Conservation (phyloP, 495 filamentous ascomycete genomes). For the Amorphotheca resinae region DNA sequence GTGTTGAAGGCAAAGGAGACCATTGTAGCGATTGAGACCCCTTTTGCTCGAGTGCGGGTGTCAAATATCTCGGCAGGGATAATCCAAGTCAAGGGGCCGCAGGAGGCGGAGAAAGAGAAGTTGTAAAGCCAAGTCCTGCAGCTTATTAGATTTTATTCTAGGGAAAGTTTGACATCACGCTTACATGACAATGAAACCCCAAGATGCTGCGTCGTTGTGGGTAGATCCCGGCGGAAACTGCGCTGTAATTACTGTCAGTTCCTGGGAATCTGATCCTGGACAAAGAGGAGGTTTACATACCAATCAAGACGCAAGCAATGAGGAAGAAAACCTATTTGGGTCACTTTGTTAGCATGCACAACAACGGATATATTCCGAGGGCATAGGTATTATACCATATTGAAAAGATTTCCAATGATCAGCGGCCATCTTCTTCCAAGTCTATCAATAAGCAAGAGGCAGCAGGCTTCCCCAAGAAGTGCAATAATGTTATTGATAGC, state of each 20-base stretch:
- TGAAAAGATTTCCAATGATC: slow-evolving; percentile 53
- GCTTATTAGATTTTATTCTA: slow-evolving; percentile 52
- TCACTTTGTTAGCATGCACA: slow-evolving; percentile 2
- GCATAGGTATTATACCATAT: slow-evolving; percentile 44
- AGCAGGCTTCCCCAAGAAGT: slow-evolving; percentile 49
- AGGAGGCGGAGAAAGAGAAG: slow-evolving; percentile 41
- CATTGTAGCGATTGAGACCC: slow-evolving; percentile 36
- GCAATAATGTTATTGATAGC: slow-evolving; percentile 58
- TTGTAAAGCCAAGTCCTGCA: slow-evolving; percentile 37
- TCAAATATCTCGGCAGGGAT: slow-evolving; percentile 42
- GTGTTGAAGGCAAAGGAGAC: slow-evolving; percentile 46
- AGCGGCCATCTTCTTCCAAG: slow-evolving; percentile 53
- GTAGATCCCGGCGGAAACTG: slow-evolving; percentile 41
- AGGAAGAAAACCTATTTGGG: slow-evolving; percentile 17
- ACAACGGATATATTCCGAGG: neutral
- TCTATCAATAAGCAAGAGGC: slow-evolving; percentile 55
- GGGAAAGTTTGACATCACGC: slow-evolving; percentile 37
- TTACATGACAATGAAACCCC: slow-evolving; percentile 57
- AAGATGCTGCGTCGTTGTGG: slow-evolving; percentile 45
- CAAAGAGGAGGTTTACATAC: too few relatives aligned
- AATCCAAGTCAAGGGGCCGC: slow-evolving; percentile 37
- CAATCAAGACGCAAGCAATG: slow-evolving; percentile 34
- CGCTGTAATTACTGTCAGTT: slow-evolving; percentile 22
- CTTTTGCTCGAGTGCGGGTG: slow-evolving; percentile 33
- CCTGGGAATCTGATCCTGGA: neutral